Percentiles rank a stretch among this genome's conserved stretches.
phyloP scores from a whole-genome alignment of 208 protist species.

The Naegleria gruberi region DNA sequence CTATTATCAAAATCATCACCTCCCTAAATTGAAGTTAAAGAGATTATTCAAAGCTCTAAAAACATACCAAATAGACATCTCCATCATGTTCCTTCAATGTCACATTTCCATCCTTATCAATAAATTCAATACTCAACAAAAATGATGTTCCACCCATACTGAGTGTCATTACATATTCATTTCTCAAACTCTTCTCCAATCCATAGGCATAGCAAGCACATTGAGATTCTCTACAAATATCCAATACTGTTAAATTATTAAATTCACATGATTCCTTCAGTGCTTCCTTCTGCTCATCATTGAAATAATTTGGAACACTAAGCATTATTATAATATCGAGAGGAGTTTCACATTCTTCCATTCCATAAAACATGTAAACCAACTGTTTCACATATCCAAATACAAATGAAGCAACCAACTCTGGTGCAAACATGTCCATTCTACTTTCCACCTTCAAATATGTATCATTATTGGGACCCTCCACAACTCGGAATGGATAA shows the following conservation, averaged over 20 bases:
- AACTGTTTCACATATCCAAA: constrained; percentile 25
- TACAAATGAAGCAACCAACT: constrained; percentile 19
- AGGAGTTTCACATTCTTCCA: constrained; percentile 60
- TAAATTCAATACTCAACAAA: constrained; percentile 80
- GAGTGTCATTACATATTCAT: constrained; percentile 60
- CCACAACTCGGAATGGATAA: constrained; percentile 86
- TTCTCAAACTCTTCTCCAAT: constrained; percentile 23
- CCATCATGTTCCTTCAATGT: constrained; percentile 95
- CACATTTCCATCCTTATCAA: constrained; percentile 97
- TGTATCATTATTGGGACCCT: constrained; percentile 53
- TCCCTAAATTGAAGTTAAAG: constrained; percentile 75
- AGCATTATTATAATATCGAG: too few relatives aligned
- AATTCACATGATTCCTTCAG: constrained; percentile 95
- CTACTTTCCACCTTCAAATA: constrained; percentile 17
- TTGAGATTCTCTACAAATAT: constrained; percentile 89
- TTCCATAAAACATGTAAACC: constrained; percentile 52
- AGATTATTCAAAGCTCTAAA: constrained; percentile 53
- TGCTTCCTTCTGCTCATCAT: constrained; percentile 90
- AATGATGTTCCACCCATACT: constrained; percentile 83
- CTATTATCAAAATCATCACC: constrained; percentile 96
- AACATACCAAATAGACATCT: constrained; percentile 85
- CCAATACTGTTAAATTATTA: constrained; percentile 70
- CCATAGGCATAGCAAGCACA: constrained; percentile 87
- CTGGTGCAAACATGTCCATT: neutral
- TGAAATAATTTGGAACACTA: constrained; percentile 92